Evolutionary conservation across 192 early-diverging fungal genomes (phyloP).

Genomic region (Phlyctochytrium bullatum): DNA sequence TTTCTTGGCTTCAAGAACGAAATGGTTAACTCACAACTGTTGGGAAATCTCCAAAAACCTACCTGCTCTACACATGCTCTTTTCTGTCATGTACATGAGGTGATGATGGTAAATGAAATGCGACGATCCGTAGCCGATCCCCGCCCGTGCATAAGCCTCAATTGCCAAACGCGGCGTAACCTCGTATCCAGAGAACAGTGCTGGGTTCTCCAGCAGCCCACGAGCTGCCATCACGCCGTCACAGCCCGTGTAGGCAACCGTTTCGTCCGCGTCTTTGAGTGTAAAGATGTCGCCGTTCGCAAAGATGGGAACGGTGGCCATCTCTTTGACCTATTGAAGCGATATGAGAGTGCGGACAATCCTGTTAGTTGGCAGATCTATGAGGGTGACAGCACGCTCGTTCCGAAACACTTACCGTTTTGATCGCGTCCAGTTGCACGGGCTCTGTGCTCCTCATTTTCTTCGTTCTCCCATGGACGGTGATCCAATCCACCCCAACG

Average conservation of each 20-base stretch:
- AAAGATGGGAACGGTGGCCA: slow-evolving; percentile 74
- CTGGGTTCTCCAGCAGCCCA: slow-evolving; percentile 89
- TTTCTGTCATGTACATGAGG: slow-evolving; percentile 93
- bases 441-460: slow-evolving; percentile 78
- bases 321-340: slow-evolving; percentile 62
- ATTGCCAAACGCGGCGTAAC: slow-evolving; percentile 79
- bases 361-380: too few relatives aligned
- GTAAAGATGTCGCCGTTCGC: slow-evolving; percentile 88
- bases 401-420: slow-evolving; percentile 44
- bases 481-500: slow-evolving; percentile 84
- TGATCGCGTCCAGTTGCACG: slow-evolving; percentile 77
- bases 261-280: slow-evolving; percentile 67
- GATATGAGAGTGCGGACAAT: too few relatives aligned
- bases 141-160: slow-evolving; percentile 49
- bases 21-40: background rate
- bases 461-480: slow-evolving; percentile 86
- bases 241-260: slow-evolving; percentile 73
- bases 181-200: slow-evolving; percentile 81
- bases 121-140: slow-evolving; percentile 77
- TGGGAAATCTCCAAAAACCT: background rate
- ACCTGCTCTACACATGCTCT: slow-evolving; percentile 69
- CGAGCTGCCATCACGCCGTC: slow-evolving; percentile 92
- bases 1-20: slow-evolving; percentile 61
- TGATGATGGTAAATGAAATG: slow-evolving; percentile 91
- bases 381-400: too few relatives aligned